Conservation (phyloP, 768 basidiomycete genomes). For the Rhodotorula paludigena region DNA sequence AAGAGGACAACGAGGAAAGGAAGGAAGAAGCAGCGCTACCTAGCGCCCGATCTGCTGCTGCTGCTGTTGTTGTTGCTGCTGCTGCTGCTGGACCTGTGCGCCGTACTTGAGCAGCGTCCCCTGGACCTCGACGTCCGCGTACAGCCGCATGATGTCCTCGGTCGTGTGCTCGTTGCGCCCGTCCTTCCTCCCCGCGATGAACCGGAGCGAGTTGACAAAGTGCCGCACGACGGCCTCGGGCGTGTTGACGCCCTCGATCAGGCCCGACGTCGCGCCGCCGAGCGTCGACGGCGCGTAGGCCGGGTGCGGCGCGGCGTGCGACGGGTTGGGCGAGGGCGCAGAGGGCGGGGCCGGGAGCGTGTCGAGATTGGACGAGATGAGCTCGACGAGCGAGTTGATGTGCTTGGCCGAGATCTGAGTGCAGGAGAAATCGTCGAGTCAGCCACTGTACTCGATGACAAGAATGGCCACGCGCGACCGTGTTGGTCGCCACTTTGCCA, state of each 20-base stretch:
- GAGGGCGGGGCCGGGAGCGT: conserved; percentile 59
- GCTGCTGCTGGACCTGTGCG: not conserved
- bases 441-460: too few relatives aligned
- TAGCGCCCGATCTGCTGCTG: not conserved
- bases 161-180: conserved; percentile 9
- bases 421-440: not conserved
- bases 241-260: conserved; percentile 85
- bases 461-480: not conserved
- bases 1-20: too few relatives aligned
- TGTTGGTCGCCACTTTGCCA: too few relatives aligned
- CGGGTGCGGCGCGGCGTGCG: not conserved
- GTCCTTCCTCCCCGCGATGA: conserved; percentile 37
- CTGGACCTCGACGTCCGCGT: conserved; percentile 28
- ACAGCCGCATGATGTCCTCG: conserved; percentile 23
- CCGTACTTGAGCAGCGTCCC: conserved; percentile 32
- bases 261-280: conserved; percentile 71
- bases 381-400: conserved; percentile 89
- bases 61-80: not conserved
- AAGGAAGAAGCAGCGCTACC: too few relatives aligned
- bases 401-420: conserved; percentile 85
- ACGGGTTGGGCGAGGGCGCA: conserved; percentile 48
- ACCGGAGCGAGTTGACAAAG: conserved; percentile 80
- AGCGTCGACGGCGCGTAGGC: conserved; percentile 13
- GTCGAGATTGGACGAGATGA: conserved; percentile 92
- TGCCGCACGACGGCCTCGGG: conserved; percentile 91